Evolutionary conservation across 371 early-diverging fungal genomes (phyloP), one percentile per base, ranked within the genome.

Genomic region (Mucor velutinosus): DNA sequence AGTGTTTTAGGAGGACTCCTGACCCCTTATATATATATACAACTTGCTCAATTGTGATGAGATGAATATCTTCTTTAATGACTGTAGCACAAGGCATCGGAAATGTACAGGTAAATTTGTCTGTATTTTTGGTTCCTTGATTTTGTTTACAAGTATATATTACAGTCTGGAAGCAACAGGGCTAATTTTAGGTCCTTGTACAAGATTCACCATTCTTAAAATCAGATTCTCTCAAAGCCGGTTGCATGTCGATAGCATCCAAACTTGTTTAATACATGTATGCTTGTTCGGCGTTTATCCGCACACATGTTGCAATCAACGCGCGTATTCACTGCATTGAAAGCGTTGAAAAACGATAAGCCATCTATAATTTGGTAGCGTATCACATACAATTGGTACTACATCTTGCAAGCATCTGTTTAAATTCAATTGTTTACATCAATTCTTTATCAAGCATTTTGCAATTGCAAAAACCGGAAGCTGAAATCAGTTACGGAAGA

Each of bases 401-500:
- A 47, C 47, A n/a, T 47, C 11, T 53, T 27, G 27, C 27, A 10
- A 25, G 21, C 21, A 7, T 47, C 47, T 53, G 25, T 27, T 53
- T 53, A 14, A 53, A 53, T 53, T 27, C 53, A 53, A 53, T 53
- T 53, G 53, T 53, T 53, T 53, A 53, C 53, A 53, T 53, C 27
- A 27, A 25, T 53, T 53, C 53, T 53, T 53, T 53, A 53, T 53
- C 53, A 27, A 53, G 53, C 53, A 53, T 53, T 25, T 27, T 10
- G 14, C 15, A 25, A 23, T 12, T 27, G 25, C 21, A 49, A 49
- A 51, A 35, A 21, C 49, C 49, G 49, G 62, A 61, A 49, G 39
- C 61, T 61, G 29, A 61, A 61, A 61, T 15, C 45, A 45, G 47
- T 32, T 47, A 62, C 62, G 62, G 62, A 62, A 62, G 49, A 62